Conservation (phyloP, 768 basidiomycete species). For the Neoboletus brunneissimus region DNA sequence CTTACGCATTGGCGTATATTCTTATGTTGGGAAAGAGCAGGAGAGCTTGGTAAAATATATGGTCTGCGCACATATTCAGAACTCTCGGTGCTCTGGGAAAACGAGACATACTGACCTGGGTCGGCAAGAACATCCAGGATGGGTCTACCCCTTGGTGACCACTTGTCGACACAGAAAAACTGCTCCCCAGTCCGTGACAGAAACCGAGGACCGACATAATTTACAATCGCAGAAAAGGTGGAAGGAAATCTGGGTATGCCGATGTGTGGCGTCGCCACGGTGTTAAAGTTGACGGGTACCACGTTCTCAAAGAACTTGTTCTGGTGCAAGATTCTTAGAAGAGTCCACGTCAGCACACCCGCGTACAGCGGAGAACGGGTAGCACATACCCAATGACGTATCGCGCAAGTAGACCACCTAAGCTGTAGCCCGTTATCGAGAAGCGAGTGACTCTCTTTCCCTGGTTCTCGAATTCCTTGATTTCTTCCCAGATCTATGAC, state of each 20-base stretch:
- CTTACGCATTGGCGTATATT: slow-evolving; percentile 81
- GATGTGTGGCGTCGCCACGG: slow-evolving; percentile 80
- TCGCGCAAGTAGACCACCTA: slow-evolving; percentile 81
- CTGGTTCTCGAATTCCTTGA: slow-evolving; percentile 49
- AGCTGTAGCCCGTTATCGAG: slow-evolving; percentile 72
- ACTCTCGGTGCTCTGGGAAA: background rate
- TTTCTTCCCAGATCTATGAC: slow-evolving; percentile 52
- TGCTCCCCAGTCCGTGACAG: slow-evolving; percentile 80
- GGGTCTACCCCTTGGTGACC: slow-evolving; percentile 62
- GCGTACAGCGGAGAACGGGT: background rate
- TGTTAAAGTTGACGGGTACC: slow-evolving; percentile 75
- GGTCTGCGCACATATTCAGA: slow-evolving; percentile 41
- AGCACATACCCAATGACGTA: slow-evolving; percentile 64
- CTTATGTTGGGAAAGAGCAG: slow-evolving; percentile 61
- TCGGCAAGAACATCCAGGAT: slow-evolving; percentile 79
- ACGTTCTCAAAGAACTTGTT: slow-evolving; percentile 69
- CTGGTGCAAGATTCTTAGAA: slow-evolving; percentile 56
- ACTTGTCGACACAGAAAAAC: slow-evolving; percentile 71
- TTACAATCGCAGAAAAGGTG: slow-evolving; percentile 50
- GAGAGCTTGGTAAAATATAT: slow-evolving; percentile 74
- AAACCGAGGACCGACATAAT: slow-evolving; percentile 61
- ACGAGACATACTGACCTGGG: slow-evolving; percentile 46
- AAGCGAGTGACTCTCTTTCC: slow-evolving; percentile 64
- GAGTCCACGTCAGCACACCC: slow-evolving; percentile 4
- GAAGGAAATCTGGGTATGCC: slow-evolving; percentile 68